Base-by-base conservation (phyloP, 148 eudicot genomes). In the Spergularia bocconei region DNA sequence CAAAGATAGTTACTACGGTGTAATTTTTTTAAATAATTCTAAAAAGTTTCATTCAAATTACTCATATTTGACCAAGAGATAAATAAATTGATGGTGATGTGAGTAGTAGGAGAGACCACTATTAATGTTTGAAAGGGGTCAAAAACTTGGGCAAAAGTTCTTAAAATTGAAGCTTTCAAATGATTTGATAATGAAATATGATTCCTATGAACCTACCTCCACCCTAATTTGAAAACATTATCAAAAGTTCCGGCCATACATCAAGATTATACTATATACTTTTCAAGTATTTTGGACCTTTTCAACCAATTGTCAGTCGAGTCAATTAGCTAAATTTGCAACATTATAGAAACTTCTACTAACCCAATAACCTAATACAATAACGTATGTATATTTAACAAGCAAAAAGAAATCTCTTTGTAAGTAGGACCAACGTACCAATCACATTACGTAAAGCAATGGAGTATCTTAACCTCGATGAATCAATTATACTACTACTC, bases 391-490 rank as follows among this genome's bases (percentile, higher is more conserved):
- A 44, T 44, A 9, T 2, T 44, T 44, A 2, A 44, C 48, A 44
- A 44, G 48, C 20, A 4, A 39, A 11, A 10, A 29, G 50, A 67
- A 17, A 17, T 44, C 66, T 4, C 38, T 23, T 25, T 52, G 2
- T 3, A 61, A 53, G 54, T 70, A 48, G 69, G 74, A 33, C 69
- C 70, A 52, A 63, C n/a, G 48, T 47, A 64, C 41, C 63, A 70
- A 51, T 69, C 56, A 29, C 48, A 59, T 69, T 50, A 70, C 53
- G 44, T 70, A 36, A 21, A 77, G 74, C 36, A 69, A 77, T 44
- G 74, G 50, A 48, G 80, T 70, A 70, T 70, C 53, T 63, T 62
- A 77, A 70, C 62, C 15, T 62, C 13, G 33, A 70, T 77, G 69
- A 63, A 70, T 77, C 38, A 63, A 77, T 77, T 50, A 77, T 63